Conservation (phyloP, 2,329 filamentous ascomycete genomes). For the Endocalyx cinctus region DNA sequence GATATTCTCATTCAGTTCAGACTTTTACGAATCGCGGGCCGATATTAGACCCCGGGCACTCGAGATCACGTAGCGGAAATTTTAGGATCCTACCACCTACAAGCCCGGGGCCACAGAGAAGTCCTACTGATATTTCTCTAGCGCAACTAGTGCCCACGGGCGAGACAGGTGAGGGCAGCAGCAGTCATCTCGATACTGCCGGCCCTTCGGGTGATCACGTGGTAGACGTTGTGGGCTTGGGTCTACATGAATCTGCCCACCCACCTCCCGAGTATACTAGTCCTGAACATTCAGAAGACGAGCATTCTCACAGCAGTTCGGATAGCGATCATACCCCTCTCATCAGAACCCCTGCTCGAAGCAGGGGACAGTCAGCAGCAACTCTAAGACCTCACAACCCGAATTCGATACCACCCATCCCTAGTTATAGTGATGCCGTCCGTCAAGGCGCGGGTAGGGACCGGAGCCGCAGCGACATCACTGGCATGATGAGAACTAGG, state of each 20-base stretch:
- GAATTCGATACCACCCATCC: no score
- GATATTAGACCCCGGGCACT: conserved; percentile 58
- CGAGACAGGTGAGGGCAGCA: conserved; percentile 66
- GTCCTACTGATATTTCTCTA: conserved; percentile 92
- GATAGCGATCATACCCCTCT: conserved; percentile 53
- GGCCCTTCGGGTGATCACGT: conserved; percentile 31
- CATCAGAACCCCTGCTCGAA: conserved; percentile 43
- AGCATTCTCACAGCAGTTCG: conserved; percentile 52
- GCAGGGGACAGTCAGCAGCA: conserved; percentile 44
- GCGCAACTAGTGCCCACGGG: conserved; percentile 74
- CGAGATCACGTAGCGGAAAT: conserved; percentile 71
- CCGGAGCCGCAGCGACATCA: conserved; percentile 37
- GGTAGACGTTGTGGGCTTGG: conserved; percentile 34
- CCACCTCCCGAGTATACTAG: conserved; percentile 71
- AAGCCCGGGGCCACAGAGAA: conserved; percentile 83
- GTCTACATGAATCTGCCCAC: conserved; percentile 52
- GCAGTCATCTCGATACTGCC: conserved; percentile 29
- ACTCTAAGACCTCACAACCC: conserved; percentile 37
- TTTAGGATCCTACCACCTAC: conserved; percentile 71
- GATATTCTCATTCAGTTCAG: conserved; percentile 40
- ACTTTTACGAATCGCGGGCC: conserved; percentile 33
- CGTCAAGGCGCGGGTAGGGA: conserved; percentile 46
- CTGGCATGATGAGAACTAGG: conserved; percentile 22
- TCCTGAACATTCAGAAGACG: conserved; percentile 55
- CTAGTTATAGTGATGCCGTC: conserved; percentile 76